A percentile compares a stretch with the other conserved stretches of the same genome.
phyloP scores from a whole-genome alignment of 108 stramenopile species.

The Bacterosira constricta region DNA sequence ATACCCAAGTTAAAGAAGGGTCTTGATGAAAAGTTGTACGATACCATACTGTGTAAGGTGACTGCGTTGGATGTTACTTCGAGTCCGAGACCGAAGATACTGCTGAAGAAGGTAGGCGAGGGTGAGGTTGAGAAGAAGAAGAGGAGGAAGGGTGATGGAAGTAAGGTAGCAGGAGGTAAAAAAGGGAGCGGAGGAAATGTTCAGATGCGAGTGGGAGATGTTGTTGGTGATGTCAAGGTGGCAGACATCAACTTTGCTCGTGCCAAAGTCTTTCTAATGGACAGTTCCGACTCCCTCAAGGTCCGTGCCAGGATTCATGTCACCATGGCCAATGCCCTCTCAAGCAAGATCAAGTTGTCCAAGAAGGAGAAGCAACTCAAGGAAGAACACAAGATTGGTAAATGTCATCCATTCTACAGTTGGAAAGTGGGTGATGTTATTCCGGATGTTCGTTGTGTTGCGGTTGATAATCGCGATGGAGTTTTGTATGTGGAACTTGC shows the following conservation, averaged over 20 bases:
- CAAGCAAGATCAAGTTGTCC: conserved; percentile 24
- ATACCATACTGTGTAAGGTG: conserved; percentile 67
- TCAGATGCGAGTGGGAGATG: conserved; percentile 59
- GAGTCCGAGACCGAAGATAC: conserved; percentile 62
- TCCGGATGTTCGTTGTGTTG: conserved; percentile 54
- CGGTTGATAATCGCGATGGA: conserved; percentile 53
- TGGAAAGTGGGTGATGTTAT: conserved; percentile 61
- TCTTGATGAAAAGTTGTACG: conserved; percentile 58
- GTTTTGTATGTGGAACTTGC: conserved; percentile 59
- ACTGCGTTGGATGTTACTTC: conserved; percentile 76
- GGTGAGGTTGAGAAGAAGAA: conserved; percentile 34
- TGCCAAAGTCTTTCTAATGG: conserved; percentile 55
- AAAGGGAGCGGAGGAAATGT: not conserved
- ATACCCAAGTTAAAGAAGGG: conserved; percentile 84
- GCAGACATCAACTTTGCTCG: conserved; percentile 56
- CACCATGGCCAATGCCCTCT: conserved; percentile 60
- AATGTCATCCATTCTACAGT: conserved; percentile 77
- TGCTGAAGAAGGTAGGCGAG: conserved; percentile 52
- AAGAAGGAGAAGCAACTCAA: conserved; percentile 48
- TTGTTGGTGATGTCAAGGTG: conserved; percentile 60
- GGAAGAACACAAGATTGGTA: conserved; percentile 54
- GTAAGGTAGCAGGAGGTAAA: conserved; percentile 13
- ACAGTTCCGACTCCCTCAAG: conserved; percentile 26
- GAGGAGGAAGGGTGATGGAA: conserved; percentile 21
- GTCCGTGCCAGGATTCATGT: conserved; percentile 63